Conservation (phyloP, 2,329 filamentous ascomycete species). For the Paraphaeosphaeria sporulosa region DNA sequence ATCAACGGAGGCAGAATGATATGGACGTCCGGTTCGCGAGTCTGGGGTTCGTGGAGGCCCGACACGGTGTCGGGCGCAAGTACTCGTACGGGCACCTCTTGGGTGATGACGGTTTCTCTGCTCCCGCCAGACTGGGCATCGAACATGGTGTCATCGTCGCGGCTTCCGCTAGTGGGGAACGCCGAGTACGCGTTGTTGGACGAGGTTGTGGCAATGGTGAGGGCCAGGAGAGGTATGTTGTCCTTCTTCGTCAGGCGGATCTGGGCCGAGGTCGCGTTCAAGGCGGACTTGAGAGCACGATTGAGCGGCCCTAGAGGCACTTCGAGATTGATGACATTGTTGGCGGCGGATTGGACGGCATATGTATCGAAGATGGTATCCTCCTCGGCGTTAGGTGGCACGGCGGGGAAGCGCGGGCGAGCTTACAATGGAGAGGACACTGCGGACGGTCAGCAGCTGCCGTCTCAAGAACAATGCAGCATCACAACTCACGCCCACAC, state of each 20-base stretch:
- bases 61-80: constrained; percentile 85
- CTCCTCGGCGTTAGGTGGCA: constrained; percentile 52
- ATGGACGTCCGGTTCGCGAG: constrained; percentile 91
- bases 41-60: constrained; percentile 89
- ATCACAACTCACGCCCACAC: constrained; percentile 81
- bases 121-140: constrained; percentile 59
- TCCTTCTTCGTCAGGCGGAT: constrained; percentile 94
- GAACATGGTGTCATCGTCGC: constrained; percentile 36
- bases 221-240: constrained; percentile 81
- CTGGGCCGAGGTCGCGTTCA: constrained; percentile 80
- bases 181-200: constrained; percentile 57
- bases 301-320: constrained; percentile 87
- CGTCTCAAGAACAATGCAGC: constrained; percentile 19
- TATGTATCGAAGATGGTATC: constrained; percentile 92
- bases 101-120: constrained; percentile 90
- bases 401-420: constrained; percentile 28
- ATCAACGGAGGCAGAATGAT: constrained; percentile 87
- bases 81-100: constrained; percentile 94
- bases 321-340: constrained; percentile 96
- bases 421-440: constrained; percentile 53
- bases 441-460: constrained; percentile 34
- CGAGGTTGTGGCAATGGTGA: constrained; percentile 84
- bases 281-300: constrained; percentile 88
- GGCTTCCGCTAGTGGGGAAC: constrained; percentile 38
- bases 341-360: constrained; percentile 82